These are phyloP conservation scores for Penicillium verhagenii DNA, from an alignment of 495 filamentous ascomycete genomes.

Conservation along the genomic window DNA sequence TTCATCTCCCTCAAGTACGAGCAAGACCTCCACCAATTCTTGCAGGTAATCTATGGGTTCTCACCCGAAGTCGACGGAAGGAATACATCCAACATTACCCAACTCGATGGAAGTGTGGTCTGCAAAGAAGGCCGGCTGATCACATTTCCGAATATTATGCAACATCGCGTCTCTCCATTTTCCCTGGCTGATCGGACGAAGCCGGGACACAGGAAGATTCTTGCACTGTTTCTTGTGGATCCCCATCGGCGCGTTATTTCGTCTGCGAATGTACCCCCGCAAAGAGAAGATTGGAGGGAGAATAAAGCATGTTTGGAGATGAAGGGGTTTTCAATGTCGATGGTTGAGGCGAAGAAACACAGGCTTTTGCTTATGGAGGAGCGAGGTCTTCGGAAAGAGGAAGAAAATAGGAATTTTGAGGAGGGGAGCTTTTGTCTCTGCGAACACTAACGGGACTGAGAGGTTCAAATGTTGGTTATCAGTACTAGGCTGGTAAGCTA, in stretches of 20 bases:
- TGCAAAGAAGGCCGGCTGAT: constrained; percentile 32
- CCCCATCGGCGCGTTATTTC: constrained; percentile 51
- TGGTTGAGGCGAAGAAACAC: constrained; percentile 46
- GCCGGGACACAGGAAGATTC: constrained; percentile 55
- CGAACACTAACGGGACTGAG: constrained; percentile 32
- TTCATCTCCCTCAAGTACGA: constrained; percentile 18
- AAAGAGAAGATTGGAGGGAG: constrained; percentile 41
- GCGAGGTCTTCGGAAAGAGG: constrained; percentile 20
- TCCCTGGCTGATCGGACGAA: constrained; percentile 47
- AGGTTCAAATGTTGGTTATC: too few relatives aligned
- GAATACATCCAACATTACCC: constrained; percentile 21
- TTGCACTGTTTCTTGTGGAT: constrained; percentile 60
- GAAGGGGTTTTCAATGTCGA: constrained; percentile 31
- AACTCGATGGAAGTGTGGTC: constrained; percentile 35
- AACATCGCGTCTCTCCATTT: constrained; percentile 55
- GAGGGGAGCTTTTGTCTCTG: constrained; percentile 20
- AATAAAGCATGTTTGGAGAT: constrained; percentile 18
- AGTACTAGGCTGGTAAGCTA: too few relatives aligned
- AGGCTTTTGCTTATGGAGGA: constrained; percentile 51
- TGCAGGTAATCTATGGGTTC: constrained; percentile 34
- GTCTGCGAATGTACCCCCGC: constrained; percentile 58
- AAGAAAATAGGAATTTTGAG: constrained; percentile 20
- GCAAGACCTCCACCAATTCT: constrained; percentile 31
- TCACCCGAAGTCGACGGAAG: background rate
- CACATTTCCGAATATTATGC: constrained; percentile 39